These are phyloP conservation scores for Scytalidium lignicola DNA, from an alignment of 2,329 filamentous ascomycete species.

Conservation along the genomic window DNA sequence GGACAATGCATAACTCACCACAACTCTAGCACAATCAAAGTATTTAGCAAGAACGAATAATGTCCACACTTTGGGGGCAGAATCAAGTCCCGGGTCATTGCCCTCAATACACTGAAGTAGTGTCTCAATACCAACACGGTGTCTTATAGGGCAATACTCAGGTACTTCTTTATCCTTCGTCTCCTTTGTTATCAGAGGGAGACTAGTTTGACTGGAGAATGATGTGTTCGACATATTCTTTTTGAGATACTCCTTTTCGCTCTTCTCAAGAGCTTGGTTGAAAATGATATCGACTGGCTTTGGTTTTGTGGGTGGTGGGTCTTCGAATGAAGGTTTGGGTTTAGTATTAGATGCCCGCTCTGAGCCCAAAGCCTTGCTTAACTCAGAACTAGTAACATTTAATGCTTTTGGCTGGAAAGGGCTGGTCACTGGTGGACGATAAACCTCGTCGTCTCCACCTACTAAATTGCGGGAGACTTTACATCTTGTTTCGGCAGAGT, in stretches of 20 bases:
- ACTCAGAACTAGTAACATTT: neutral
- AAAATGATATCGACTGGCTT: neutral
- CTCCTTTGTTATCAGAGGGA: neutral
- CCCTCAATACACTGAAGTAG: conserved; percentile 55
- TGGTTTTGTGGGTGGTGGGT: neutral
- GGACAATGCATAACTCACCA: conserved; percentile 30
- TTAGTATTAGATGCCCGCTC: neutral
- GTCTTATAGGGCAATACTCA: conserved; percentile 61
- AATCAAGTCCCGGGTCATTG: conserved; percentile 52
- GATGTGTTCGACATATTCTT: neutral
- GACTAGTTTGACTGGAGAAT: too few species aligned
- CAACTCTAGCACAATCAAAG: conserved; percentile 43
- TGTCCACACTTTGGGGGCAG: conserved; percentile 62
- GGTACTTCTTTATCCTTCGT: conserved; percentile 26
- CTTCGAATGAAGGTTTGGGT: neutral
- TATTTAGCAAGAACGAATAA: conserved; percentile 57
- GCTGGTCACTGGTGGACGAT: neutral
- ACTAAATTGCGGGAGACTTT: conserved; percentile 34
- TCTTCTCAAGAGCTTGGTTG: neutral
- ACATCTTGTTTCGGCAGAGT: conserved; percentile 33
- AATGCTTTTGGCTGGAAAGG: neutral
- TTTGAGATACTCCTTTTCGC: neutral
- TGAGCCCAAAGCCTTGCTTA: neutral
- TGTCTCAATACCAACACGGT: conserved; percentile 58
- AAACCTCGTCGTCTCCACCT: conserved; percentile 42